Base-by-base conservation (phyloP, 2,329 filamentous ascomycete species). In the Colletotrichum simmondsii region DNA sequence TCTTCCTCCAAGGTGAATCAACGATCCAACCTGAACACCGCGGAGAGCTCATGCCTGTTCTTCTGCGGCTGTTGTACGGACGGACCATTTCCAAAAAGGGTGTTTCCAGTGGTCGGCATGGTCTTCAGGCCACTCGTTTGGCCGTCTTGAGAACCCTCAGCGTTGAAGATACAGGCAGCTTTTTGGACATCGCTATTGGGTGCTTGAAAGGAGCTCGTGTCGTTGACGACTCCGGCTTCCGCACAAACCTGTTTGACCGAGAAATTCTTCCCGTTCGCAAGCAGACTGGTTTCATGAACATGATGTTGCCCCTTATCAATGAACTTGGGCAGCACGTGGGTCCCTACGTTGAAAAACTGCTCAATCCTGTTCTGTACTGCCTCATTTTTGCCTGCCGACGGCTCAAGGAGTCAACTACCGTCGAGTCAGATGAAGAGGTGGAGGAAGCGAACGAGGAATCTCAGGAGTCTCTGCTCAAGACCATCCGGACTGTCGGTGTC, bases 261-360 rank as follows among this genome's bases (percentile, higher is more conserved):
- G 89, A 94, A 57, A 74, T 93, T 14, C 83, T 95, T 30, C 88
- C 90, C 19, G 83, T 89, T 12, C 91, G 95, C 77, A 97, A 95
- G 81, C 96, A 98, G 81, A 89, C 97, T 71, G 97, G 97, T 85
- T 91, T 98, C 79, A 85, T 98, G 64, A 97, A 97, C 79, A 97
- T 98, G 94, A 88, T 97, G 62, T 92, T 95, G 72, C 92, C 96
- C 12, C 91, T 98, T 80, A 91, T 98, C 72, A 93, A 93, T 70
- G 95, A 97, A 65, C 89, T 98, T 46, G 95, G 95, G 65, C 91
- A 89, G 5, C 92, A 92, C 66, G 90, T 97, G 66, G 82, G 87
- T 2, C 89, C 91, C 0, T 96, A 94, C 77, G 88, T 92, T 61
- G 85, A 89, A 19, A 89, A 88, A 14, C 87, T 98, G 5, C 86